A percentile compares a stretch with the other conserved stretches of the same genome.
Evolutionary conservation across 2,329 filamentous ascomycete genomes (phyloP).

Genomic region (Colletotrichum falcatum): DNA sequence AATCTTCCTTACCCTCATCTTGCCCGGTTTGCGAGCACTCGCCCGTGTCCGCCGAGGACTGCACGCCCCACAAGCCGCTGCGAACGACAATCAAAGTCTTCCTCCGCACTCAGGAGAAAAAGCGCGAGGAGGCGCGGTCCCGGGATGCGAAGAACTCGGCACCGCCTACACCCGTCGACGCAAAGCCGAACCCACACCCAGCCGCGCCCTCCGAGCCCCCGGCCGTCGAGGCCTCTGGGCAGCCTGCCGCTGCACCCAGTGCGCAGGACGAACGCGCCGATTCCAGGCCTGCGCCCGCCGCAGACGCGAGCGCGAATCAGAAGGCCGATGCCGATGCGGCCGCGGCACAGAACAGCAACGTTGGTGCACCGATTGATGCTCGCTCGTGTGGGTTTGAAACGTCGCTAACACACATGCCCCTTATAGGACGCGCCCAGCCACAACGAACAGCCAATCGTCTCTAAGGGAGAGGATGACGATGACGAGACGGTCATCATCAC

Average conservation of each 20-base stretch:
- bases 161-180: conserved; percentile 57
- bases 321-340: conserved; percentile 7
- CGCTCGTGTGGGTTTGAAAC: not conserved
- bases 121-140: conserved; percentile 74
- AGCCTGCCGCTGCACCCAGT: not conserved
- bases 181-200: conserved; percentile 50
- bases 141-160: conserved; percentile 60
- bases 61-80: conserved; percentile 89
- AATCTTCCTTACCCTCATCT: conserved; percentile 78
- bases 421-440: conserved; percentile 24
- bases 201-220: conserved; percentile 44
- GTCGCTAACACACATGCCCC: conserved; percentile 19
- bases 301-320: not conserved
- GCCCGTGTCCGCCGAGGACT: conserved; percentile 86
- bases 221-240: conserved; percentile 37
- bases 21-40: conserved; percentile 96
- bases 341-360: conserved; percentile 18
- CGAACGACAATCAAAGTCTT: conserved; percentile 94
- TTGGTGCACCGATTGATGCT: not conserved
- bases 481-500: conserved; percentile 39
- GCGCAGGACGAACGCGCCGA: conserved; percentile 7
- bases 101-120: conserved; percentile 90
- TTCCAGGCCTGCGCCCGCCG: conserved; percentile 3
- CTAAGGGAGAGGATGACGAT: conserved; percentile 37
- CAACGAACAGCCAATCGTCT: conserved; percentile 18